Evolutionary conservation across 306 rosid species (phyloP).

Genomic region (Heteromeles arbutifolia): DNA sequence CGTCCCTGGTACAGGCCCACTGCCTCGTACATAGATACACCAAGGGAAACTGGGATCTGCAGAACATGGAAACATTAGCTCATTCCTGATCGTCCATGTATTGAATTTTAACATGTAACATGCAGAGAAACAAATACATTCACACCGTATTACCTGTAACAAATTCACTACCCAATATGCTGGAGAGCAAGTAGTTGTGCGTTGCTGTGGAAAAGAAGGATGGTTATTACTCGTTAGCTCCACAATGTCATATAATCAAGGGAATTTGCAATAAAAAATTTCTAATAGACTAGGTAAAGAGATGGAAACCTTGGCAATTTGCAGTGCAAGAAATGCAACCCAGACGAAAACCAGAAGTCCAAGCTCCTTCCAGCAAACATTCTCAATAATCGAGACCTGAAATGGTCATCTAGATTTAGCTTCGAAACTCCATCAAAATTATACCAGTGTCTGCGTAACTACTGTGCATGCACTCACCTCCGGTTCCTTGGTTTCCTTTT

Average conservation of each 20-base stretch:
- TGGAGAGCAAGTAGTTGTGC: conserved; percentile 54
- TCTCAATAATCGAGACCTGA: conserved; percentile 60
- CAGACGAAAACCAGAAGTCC: conserved; percentile 89
- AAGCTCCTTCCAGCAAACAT: conserved; percentile 76
- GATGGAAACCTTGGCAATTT: conserved; percentile 60
- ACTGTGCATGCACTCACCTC: conserved; percentile 20
- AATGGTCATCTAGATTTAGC: conserved; percentile 27
- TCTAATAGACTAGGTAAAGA: conserved; percentile 1
- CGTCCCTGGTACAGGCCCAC: conserved; percentile 57
- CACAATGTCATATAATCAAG: neutral
- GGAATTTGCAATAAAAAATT: conserved; percentile 1
- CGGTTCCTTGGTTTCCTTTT: conserved; percentile 26
- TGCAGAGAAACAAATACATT: neutral
- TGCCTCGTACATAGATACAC: conserved; percentile 73
- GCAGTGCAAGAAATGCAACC: conserved; percentile 72
- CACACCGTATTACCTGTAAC: conserved; percentile 59
- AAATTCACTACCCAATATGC: conserved; percentile 69
- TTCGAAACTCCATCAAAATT: neutral
- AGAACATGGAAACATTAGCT: conserved; percentile 4
- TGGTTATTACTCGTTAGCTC: neutral
- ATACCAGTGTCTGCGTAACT: neutral
- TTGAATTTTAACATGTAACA: neutral
- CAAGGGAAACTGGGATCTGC: conserved; percentile 76
- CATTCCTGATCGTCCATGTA: neutral
- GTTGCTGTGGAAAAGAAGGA: conserved; percentile 34